These are phyloP conservation scores for Hypoxylon fuscum DNA, from an alignment of 495 filamentous ascomycete species.

Conservation along the genomic window DNA sequence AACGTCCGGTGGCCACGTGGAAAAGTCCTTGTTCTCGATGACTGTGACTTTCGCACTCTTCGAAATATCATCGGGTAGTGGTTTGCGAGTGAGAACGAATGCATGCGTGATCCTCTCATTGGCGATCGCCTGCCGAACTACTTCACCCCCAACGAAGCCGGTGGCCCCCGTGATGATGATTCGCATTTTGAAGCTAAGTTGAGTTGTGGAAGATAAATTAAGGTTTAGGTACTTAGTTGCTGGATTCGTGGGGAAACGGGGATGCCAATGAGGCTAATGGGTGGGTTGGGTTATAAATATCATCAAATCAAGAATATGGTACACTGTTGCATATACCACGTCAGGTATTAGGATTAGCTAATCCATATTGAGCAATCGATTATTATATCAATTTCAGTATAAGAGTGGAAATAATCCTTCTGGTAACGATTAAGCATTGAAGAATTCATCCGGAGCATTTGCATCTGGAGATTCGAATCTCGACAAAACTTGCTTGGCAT, in stretches of 20 bases:
- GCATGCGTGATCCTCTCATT: conserved; percentile 57
- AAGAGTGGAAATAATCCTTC: background rate
- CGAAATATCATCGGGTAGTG: conserved; percentile 40
- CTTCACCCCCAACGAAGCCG: conserved; percentile 60
- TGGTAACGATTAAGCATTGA: background rate
- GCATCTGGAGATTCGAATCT: no score
- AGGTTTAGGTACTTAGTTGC: no score
- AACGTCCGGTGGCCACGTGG: conserved; percentile 49
- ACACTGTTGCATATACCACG: conserved; percentile 4
- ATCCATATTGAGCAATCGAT: background rate
- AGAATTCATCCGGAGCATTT: background rate
- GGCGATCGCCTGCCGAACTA: conserved; percentile 57
- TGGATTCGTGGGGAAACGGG: background rate
- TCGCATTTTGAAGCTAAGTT: conserved; percentile 50
- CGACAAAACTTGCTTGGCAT: no score
- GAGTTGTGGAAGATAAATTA: background rate
- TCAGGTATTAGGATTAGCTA: background rate
- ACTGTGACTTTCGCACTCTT: conserved; percentile 54
- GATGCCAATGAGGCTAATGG: background rate
- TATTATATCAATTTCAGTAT: background rate
- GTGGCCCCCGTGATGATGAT: conserved; percentile 62
- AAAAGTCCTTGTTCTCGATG: conserved; percentile 58
- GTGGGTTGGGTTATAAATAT: background rate
- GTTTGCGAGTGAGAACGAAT: conserved; percentile 57
- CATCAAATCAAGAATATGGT: background rate